Evolutionary conservation across 306 rosid species (phyloP), one percentile per base, ranked within the genome.

Genomic region (Casuarina glauca): DNA sequence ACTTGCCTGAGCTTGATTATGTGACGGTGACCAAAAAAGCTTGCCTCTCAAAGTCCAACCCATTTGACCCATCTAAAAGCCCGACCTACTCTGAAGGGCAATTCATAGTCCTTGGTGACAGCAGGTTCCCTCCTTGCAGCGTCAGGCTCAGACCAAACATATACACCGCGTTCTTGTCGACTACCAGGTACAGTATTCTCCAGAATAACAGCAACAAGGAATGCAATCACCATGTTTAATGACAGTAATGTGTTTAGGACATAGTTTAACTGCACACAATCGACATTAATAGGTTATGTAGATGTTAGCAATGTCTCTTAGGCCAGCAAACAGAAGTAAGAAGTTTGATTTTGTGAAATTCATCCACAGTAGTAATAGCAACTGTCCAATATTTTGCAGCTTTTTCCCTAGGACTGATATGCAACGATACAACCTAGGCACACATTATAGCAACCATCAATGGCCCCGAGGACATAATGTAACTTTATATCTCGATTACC

Each of bases 151-250:
- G 97, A 88, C 99, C 99, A 95, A 69, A 93, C 94, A 49, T 95
- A 95, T 38, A 95, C 99, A 73, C 99, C 99, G 2, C 97, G 97
- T 86, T 95, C 99, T 78, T 87, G 93, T 83, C 78, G 83, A 76
- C 93, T 91, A 53, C 99, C 99, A n/a, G 99, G 99, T 57, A 95
- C 97, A 4, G 99, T 93, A 76, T 95, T 93, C 80, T 95, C 97
- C 78, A 95, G 96, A 82, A 93, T 85, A 75, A 90, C 82, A 61
- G 97, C 99, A 77, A 87, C 93, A 9, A 91, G 86, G 85, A 94
- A 91, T 64, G 96, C 97, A n/a, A 92, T 75, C 85, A 94, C 94
- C 97, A 92, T 92, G 90, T 92, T 87, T 64, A 92, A 75, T 0
- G 98, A 94, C 72, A 90, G 80, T 75, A 92, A 82, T 6, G 97